Conservation (phyloP, 768 basidiomycete genomes). For the Butyriboletus loyo region DNA sequence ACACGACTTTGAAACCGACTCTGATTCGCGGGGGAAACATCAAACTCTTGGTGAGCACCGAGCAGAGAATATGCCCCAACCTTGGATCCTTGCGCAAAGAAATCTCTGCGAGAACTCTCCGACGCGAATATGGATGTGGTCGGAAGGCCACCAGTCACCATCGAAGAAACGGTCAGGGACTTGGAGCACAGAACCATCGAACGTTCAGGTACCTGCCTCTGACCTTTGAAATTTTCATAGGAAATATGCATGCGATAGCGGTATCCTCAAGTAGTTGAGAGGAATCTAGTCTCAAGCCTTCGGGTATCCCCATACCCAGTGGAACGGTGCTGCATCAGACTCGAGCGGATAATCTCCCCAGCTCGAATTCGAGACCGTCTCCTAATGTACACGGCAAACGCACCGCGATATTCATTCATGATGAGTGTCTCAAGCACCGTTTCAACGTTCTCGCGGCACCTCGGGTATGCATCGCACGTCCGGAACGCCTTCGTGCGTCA, state of each 20-base stretch:
- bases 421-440: constrained; percentile 53
- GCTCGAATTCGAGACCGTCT: background rate
- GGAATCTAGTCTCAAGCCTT: no score
- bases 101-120: no score
- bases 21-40: background rate
- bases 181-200: no score
- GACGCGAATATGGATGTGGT: no score
- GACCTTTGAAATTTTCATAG: background rate
- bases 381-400: constrained; percentile 6
- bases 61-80: no score
- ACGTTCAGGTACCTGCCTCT: no score
- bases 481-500: constrained; percentile 84
- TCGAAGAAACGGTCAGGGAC: no score
- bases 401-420: constrained; percentile 53
- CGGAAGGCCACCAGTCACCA: no score
- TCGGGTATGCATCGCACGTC: constrained; percentile 86
- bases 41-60: constrained; percentile 6
- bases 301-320: background rate
- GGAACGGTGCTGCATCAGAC: background rate
- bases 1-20: no score
- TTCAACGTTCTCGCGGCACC: constrained; percentile 15
- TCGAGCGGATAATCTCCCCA: background rate
- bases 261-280: background rate
- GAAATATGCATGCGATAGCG: background rate
- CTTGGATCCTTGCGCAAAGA: no score